Evolutionary conservation across 768 basidiomycete genomes (phyloP).

Genomic region (Sarcodon aspratus): DNA sequence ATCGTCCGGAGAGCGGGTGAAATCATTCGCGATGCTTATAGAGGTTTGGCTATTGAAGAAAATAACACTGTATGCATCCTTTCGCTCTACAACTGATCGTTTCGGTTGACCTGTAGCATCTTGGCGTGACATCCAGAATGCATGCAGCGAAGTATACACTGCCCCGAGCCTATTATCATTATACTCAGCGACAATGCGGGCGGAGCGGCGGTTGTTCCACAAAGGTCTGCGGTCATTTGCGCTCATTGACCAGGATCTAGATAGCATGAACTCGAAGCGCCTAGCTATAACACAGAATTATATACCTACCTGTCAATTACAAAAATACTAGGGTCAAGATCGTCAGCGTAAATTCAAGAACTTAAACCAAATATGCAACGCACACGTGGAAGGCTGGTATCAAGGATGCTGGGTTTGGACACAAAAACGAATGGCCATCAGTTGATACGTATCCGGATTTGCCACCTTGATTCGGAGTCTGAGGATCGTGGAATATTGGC

Average conservation of each 20-base stretch:
- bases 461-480: constrained; percentile 14
- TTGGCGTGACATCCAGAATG: constrained; percentile 45
- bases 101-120: constrained; percentile 18
- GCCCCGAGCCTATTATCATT: constrained; percentile 45
- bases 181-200: constrained; percentile 19
- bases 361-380: constrained; percentile 11
- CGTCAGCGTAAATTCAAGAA: background rate
- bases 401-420: constrained; percentile 39
- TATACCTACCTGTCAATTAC: constrained; percentile 34
- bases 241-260: constrained; percentile 43
- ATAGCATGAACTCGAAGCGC: background rate
- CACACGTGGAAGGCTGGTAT: constrained; percentile 53
- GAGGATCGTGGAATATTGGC: constrained; percentile 38
- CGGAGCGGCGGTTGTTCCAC: constrained; percentile 26
- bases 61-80: constrained; percentile 47
- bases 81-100: constrained; percentile 18
- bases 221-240: constrained; percentile 31
- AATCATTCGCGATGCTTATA: constrained; percentile 31
- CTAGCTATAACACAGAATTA: background rate
- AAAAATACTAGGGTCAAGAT: constrained; percentile 28
- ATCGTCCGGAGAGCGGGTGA: constrained; percentile 29
- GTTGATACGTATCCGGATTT: constrained; percentile 38
- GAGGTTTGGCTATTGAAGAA: constrained; percentile 24
- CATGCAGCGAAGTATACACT: constrained; percentile 41
- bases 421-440: constrained; percentile 45